Conservation (phyloP, 495 filamentous ascomycete genomes). For the Aspergillus sclerotioniger region DNA sequence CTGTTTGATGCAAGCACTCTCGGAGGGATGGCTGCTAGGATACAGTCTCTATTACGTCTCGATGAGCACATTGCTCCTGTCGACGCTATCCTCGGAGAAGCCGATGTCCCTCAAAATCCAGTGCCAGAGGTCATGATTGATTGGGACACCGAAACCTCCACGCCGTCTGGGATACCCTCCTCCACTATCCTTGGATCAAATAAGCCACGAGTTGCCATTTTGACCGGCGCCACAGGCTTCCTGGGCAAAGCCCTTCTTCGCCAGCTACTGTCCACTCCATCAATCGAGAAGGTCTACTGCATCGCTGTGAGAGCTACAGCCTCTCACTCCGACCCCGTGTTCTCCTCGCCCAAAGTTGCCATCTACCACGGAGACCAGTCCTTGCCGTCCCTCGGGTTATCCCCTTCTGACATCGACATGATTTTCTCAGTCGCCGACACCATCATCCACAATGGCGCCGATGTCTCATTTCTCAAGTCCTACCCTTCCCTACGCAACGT, state of each 20-base stretch:
- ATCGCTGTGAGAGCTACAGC: neutral
- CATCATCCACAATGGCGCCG: conserved; percentile 45
- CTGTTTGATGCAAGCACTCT: neutral
- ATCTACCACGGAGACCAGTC: neutral
- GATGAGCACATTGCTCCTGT: too few relatives aligned
- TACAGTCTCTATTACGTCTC: too few relatives aligned
- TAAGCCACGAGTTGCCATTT: neutral
- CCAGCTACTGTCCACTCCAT: neutral
- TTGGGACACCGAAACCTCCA: conserved; percentile 2
- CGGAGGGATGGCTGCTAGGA: neutral
- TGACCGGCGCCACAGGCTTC: neutral
- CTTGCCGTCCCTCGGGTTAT: neutral
- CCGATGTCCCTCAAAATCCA: too few relatives aligned
- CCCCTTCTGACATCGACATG: too few relatives aligned
- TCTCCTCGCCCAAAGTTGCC: neutral
- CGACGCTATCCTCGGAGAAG: too few relatives aligned
- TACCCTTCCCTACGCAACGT: conserved; percentile 27
- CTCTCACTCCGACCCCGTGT: neutral
- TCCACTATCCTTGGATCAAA: too few relatives aligned
- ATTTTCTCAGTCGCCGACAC: conserved; percentile 17
- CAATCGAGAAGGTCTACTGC: neutral
- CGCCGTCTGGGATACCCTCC: neutral
- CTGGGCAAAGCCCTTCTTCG: neutral
- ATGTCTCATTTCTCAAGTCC: conserved; percentile 34
- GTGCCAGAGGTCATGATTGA: too few relatives aligned